These are phyloP conservation scores for Sorghum bicolor DNA, from an alignment of 176 grass and related monocot genomes.

Conservation along the genomic window DNA sequence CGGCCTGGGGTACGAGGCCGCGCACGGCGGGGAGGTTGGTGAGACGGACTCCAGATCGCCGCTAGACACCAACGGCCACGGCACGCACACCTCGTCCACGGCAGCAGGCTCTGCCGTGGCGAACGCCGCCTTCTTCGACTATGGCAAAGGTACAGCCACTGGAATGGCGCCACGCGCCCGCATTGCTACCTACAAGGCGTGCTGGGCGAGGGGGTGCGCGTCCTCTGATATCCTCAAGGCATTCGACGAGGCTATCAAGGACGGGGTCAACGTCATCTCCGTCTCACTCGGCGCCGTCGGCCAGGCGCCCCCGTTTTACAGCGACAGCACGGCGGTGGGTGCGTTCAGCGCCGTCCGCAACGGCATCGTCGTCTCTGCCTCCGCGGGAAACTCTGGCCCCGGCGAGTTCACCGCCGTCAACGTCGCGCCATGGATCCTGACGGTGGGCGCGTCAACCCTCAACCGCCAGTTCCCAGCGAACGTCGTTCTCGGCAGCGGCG, in stretches of 20 bases:
- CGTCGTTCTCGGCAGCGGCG: constrained; percentile 42
- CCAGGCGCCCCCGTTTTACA: neutral
- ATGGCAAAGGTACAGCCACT: constrained; percentile 11
- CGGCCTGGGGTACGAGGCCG: neutral
- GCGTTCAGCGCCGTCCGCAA: constrained; percentile 35
- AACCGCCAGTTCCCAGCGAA: constrained; percentile 40
- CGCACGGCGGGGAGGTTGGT: neutral
- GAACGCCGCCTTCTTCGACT: constrained; percentile 26
- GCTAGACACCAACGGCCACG: constrained; percentile 45
- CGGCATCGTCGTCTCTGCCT: constrained; percentile 39
- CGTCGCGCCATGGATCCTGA: constrained; percentile 57
- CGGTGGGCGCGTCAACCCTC: constrained; percentile 51
- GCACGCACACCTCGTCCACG: constrained; percentile 54
- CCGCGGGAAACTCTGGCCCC: constrained; percentile 38
- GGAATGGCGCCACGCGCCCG: constrained; percentile 39
- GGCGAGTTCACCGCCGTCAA: constrained; percentile 21
- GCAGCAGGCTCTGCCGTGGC: constrained; percentile 3
- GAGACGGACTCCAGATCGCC: constrained; percentile 46
- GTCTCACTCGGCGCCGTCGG: constrained; percentile 22
- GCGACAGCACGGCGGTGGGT: constrained; percentile 35
- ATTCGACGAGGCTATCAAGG: constrained; percentile 38
- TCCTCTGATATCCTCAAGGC: constrained; percentile 34
- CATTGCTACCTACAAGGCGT: constrained; percentile 39
- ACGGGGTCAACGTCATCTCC: constrained; percentile 33
- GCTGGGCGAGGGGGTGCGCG: constrained; percentile 17